Conservation (phyloP, 176 grass and related monocot genomes). For the Pontederia crassipes region DNA sequence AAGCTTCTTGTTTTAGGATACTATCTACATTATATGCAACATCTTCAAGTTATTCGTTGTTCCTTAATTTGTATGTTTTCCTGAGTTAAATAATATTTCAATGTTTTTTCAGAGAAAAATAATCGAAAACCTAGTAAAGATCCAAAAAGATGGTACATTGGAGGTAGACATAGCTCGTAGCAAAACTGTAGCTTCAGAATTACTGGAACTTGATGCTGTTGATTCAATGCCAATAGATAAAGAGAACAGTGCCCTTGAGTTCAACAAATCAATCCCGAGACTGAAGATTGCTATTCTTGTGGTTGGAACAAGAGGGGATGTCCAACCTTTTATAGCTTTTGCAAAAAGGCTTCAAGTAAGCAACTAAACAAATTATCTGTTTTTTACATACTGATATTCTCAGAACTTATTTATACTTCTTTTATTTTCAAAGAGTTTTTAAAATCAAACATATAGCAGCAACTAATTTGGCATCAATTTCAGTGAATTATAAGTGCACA, state of each 20-base stretch:
- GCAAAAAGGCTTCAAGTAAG: conserved; percentile 82
- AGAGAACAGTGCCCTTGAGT: conserved; percentile 32
- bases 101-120: conserved; percentile 79
- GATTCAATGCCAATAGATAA: conserved; percentile 29
- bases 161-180: conserved; percentile 61
- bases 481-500: too few species aligned
- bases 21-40: background rate
- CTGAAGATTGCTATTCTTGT: conserved; percentile 94
- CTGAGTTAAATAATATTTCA: conserved; percentile 17
- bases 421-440: too few species aligned
- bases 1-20: too few species aligned
- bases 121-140: conserved; percentile 72
- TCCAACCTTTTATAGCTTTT: conserved; percentile 98
- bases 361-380: background rate
- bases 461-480: too few species aligned
- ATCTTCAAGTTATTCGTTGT: background rate
- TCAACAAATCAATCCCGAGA: conserved; percentile 70
- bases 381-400: too few species aligned
- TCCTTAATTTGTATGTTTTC: background rate
- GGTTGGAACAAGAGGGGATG: conserved; percentile 94
- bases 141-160: conserved; percentile 86
- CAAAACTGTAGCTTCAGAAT: conserved; percentile 64
- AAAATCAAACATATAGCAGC: too few species aligned
- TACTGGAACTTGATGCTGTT: conserved; percentile 80
- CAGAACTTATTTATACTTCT: too few species aligned